phyloP scores from a whole-genome alignment of 163 green algal genomes.

The Coccomyxa subellipsoidea region DNA sequence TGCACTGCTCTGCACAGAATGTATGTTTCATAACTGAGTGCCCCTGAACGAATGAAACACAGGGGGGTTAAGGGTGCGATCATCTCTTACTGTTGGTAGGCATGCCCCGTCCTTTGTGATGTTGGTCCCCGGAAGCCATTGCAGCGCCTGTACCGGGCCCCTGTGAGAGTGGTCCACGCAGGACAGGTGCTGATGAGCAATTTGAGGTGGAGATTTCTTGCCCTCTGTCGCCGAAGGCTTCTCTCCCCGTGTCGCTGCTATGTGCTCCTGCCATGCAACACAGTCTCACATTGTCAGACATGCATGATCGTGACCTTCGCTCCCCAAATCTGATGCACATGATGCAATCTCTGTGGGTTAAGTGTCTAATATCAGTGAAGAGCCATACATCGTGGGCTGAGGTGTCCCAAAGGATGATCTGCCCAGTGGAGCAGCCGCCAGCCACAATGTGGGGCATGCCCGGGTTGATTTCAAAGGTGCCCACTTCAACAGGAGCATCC shows the following conservation, averaged over 20 bases:
- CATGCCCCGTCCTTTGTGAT: conserved; percentile 46
- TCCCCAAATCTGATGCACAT: too few relatives aligned
- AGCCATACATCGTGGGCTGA: background rate
- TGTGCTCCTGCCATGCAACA: background rate
- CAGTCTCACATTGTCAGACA: too few relatives aligned
- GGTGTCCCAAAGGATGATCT: conserved; percentile 37
- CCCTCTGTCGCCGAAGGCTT: background rate
- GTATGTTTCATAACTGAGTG: too few relatives aligned
- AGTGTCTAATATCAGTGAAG: too few relatives aligned
- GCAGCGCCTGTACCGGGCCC: conserved; percentile 62
- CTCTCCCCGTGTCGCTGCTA: background rate
- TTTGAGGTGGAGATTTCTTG: background rate
- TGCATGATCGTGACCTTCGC: too few relatives aligned
- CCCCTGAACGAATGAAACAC: too few relatives aligned
- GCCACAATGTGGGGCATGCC: conserved; percentile 58
- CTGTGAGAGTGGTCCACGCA: conserved; percentile 59
- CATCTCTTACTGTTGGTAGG: conserved; percentile 15
- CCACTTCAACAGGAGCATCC: conserved; percentile 40
- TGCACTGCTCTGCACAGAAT: too few relatives aligned
- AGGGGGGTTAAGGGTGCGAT: too few relatives aligned
- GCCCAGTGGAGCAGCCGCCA: conserved; percentile 71
- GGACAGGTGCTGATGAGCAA: conserved; percentile 34
- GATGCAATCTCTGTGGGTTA: too few relatives aligned
- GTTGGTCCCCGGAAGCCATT: conserved; percentile 73
- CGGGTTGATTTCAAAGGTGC: conserved; percentile 75